Evolutionary conservation across 345 rosid genomes (phyloP).

Genomic region (Syzygium aromaticum): DNA sequence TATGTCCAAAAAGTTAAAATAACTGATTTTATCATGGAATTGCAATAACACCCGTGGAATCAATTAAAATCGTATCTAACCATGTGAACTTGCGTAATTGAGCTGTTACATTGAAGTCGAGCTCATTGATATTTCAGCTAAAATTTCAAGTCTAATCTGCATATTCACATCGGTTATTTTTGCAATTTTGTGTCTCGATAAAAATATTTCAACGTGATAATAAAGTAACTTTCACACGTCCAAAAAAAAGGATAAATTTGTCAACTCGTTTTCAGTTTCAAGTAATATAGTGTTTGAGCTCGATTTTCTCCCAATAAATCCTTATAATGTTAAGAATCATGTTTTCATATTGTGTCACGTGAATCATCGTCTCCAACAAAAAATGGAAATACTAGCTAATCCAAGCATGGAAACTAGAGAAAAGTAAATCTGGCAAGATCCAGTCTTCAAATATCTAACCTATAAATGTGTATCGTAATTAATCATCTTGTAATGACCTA

Average conservation of each 20-base stretch:
- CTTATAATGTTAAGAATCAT: background rate
- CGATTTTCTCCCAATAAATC: fast-evolving
- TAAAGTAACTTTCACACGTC: background rate
- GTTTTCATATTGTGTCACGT: fast-evolving
- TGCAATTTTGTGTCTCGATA: fast-evolving
- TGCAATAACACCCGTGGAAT: background rate
- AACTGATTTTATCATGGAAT: background rate
- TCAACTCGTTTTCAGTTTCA: background rate
- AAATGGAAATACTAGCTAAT: background rate
- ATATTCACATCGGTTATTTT: background rate
- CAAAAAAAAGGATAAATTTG: background rate
- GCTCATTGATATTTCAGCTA: background rate
- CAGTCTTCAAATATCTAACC: background rate
- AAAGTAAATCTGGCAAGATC: background rate
- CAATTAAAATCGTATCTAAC: background rate
- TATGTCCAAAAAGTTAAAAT: background rate
- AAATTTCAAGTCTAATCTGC: background rate
- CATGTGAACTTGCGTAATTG: background rate
- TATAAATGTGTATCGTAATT: background rate
- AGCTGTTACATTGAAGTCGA: background rate
- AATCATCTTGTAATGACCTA: background rate
- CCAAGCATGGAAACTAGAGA: background rate
- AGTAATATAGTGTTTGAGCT: background rate
- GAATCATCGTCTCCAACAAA: background rate
- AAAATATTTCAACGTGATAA: background rate